Evolutionary conservation across 257 asterid genomes (phyloP).

Genomic region (Solanum phureja): DNA sequence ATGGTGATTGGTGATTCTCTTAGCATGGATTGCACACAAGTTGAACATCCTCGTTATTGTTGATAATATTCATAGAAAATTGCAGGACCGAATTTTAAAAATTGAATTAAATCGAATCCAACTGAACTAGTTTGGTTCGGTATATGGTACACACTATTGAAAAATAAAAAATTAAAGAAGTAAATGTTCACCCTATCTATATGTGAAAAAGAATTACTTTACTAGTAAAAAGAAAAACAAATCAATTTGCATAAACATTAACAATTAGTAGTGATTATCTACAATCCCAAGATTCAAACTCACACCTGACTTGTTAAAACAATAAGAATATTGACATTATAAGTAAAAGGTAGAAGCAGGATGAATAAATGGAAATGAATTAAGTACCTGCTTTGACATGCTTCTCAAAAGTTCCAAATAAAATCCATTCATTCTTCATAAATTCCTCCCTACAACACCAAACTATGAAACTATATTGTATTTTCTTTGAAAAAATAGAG

Average conservation of each 20-base stretch:
- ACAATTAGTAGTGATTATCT: not conserved
- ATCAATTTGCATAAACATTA: not conserved
- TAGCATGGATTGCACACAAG: not conserved
- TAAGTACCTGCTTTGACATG: slow-evolving; percentile 36
- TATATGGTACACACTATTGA: not conserved
- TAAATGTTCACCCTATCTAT: not conserved
- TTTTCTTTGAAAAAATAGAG: not conserved
- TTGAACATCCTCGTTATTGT: not conserved
- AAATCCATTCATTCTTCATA: slow-evolving; percentile 23
- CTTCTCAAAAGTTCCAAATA: slow-evolving; percentile 26
- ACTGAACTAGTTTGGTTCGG: not conserved
- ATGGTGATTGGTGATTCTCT: too few relatives aligned
- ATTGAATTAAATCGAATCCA: too few relatives aligned
- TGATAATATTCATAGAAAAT: not conserved
- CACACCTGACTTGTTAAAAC: not conserved
- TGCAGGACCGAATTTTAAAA: not conserved
- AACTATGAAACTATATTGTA: not conserved
- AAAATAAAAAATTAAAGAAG: not conserved
- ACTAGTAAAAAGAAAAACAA: too few relatives aligned
- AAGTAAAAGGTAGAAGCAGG: not conserved
- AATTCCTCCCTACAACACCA: slow-evolving; percentile 38
- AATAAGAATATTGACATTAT: not conserved
- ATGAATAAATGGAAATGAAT: not conserved
- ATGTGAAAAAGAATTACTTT: not conserved
- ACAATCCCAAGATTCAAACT: not conserved